Evolutionary conservation across 208 protist genomes (phyloP).

Genomic region (Lotmaria passim): DNA sequence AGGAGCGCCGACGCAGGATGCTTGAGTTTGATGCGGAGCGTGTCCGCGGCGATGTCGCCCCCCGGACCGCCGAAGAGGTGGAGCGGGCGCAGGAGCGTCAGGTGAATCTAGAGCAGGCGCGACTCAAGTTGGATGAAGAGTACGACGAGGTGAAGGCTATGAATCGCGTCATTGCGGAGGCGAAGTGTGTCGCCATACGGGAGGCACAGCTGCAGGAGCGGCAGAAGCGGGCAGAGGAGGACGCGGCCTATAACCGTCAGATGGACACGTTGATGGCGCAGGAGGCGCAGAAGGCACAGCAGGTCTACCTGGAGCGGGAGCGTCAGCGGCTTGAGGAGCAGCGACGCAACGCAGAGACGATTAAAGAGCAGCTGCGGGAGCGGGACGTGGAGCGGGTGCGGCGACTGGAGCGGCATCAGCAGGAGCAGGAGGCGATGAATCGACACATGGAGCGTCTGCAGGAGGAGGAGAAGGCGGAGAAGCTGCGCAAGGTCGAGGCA

Average conservation of each 20-base stretch:
- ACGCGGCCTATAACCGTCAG: slow-evolving; percentile 65
- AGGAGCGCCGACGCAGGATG: slow-evolving; percentile 81
- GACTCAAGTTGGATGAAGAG: slow-evolving; percentile 82
- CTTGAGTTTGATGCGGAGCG: slow-evolving; percentile 80
- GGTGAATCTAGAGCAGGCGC: slow-evolving; percentile 78
- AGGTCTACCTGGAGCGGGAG: slow-evolving; percentile 93
- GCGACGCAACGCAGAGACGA: slow-evolving; percentile 78
- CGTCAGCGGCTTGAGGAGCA: slow-evolving; percentile 80
- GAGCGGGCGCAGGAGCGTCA: slow-evolving; percentile 76
- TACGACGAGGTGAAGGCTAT: slow-evolving; percentile 94
- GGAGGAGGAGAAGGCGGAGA: slow-evolving; percentile 88
- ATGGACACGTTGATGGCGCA: slow-evolving; percentile 86
- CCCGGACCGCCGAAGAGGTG: slow-evolving; percentile 80
- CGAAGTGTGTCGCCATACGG: slow-evolving; percentile 91
- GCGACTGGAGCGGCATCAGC: slow-evolving; percentile 89
- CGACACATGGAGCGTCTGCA: slow-evolving; percentile 88
- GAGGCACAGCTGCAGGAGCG: slow-evolving; percentile 91
- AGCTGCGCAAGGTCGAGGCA: slow-evolving; percentile 76
- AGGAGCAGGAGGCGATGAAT: slow-evolving; percentile 94
- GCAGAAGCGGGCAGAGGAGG: slow-evolving; percentile 59
- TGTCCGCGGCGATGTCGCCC: slow-evolving; percentile 40
- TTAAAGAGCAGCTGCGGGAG: slow-evolving; percentile 90
- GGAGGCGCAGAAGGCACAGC: slow-evolving; percentile 87
- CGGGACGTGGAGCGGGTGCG: slow-evolving; percentile 88
- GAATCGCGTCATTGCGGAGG: slow-evolving; percentile 92